Evolutionary conservation across 331 rosid species (phyloP).

Genomic region (Spiraea crenata): DNA sequence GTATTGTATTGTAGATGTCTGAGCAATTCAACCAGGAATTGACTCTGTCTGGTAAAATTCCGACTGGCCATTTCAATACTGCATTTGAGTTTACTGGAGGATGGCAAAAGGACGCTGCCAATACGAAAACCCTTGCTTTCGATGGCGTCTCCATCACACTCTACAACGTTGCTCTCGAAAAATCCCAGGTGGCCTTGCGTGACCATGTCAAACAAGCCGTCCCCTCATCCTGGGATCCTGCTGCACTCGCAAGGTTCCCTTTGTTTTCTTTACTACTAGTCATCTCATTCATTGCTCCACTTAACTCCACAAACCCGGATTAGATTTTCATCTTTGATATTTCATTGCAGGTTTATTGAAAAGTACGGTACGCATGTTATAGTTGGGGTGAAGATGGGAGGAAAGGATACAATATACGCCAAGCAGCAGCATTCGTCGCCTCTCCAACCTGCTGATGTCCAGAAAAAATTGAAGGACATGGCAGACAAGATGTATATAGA

Average conservation of each 20-base stretch:
- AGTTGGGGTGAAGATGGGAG: slow-evolving; percentile 74
- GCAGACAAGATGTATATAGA: slow-evolving; percentile 50
- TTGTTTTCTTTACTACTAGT: no score
- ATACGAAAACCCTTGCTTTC: slow-evolving; percentile 69
- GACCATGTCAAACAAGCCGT: slow-evolving; percentile 72
- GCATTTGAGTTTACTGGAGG: slow-evolving; percentile 63
- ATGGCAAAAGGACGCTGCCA: slow-evolving; percentile 91
- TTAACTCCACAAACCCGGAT: not conserved
- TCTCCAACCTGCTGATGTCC: slow-evolving; percentile 56
- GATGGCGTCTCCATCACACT: slow-evolving; percentile 71
- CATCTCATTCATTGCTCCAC: not conserved
- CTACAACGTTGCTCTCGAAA: slow-evolving; percentile 66
- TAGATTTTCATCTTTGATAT: not conserved
- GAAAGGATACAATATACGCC: slow-evolving; percentile 64
- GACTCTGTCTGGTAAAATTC: slow-evolving; percentile 73
- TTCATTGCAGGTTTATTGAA: slow-evolving; percentile 50
- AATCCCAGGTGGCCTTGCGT: slow-evolving; percentile 55
- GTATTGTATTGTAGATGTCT: slow-evolving; percentile 52
- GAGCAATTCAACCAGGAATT: slow-evolving; percentile 83
- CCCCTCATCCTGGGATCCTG: slow-evolving; percentile 87
- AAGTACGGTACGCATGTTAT: slow-evolving; percentile 70
- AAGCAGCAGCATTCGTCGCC: slow-evolving; percentile 69
- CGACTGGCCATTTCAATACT: slow-evolving; percentile 75
- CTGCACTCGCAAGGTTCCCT: slow-evolving; percentile 66
- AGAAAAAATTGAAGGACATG: slow-evolving; percentile 60